phyloP scores from a whole-genome alignment of 2,329 filamentous ascomycete genomes.

The Aspergillus floridensis region DNA sequence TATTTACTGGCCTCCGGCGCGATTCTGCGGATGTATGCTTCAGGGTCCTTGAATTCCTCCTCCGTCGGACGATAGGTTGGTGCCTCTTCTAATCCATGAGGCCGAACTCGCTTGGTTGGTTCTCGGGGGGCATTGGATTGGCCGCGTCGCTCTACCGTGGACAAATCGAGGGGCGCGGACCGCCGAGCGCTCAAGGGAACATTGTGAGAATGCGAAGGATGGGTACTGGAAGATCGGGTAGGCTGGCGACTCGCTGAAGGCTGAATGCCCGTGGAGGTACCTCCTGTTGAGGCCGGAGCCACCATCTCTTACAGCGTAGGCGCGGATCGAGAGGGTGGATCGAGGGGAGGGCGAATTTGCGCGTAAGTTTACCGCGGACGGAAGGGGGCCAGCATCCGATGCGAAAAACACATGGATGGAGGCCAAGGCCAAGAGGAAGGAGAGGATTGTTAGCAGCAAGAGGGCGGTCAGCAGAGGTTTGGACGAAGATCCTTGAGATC shows the following conservation, averaged over 20 bases:
- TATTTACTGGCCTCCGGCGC: constrained; percentile 79
- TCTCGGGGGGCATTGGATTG: constrained; percentile 75
- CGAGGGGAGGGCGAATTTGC: constrained; percentile 17
- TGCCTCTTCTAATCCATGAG: constrained; percentile 82
- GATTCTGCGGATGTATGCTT: constrained; percentile 92
- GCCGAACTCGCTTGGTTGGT: constrained; percentile 71
- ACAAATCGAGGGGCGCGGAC: constrained; percentile 72
- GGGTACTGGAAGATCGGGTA: constrained; percentile 42
- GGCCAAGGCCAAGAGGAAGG: constrained; percentile 18
- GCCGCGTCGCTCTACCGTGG: constrained; percentile 86
- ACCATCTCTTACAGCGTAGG: constrained; percentile 40
- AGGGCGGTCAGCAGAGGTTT: constrained; percentile 12
- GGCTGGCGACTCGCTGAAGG: constrained; percentile 34
- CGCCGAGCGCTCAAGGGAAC: constrained; percentile 64
- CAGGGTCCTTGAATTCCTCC: constrained; percentile 91
- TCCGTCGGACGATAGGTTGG: constrained; percentile 86
- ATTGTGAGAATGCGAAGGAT: constrained; percentile 47
- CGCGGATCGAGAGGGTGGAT: constrained; percentile 13
- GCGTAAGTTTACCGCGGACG: constrained; percentile 30
- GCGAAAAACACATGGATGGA: constrained; percentile 37
- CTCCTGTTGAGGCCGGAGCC: constrained; percentile 45
- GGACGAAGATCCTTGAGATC: constrained; percentile 13
- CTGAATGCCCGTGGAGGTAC: constrained; percentile 33
- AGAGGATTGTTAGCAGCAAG: constrained; percentile 9
- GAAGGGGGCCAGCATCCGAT: constrained; percentile 27